phyloP scores from a whole-genome alignment of 225 moss, liverwort and hornwort genomes.

The Sphagnum contortum region DNA sequence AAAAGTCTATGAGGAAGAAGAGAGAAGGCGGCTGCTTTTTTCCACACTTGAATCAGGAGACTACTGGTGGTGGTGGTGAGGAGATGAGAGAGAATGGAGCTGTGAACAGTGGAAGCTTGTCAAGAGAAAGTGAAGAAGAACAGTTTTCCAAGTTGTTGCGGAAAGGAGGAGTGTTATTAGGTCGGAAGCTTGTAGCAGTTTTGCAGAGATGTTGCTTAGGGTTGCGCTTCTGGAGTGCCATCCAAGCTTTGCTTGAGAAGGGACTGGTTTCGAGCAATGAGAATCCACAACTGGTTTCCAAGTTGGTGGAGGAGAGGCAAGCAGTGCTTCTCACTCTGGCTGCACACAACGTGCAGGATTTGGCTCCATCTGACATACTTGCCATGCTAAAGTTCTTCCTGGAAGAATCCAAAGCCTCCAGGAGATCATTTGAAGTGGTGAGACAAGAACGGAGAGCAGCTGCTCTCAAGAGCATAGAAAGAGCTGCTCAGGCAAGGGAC shows the following conservation, averaged over 20 bases:
- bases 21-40: not conserved
- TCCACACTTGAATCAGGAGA: no score
- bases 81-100: slow-evolving; percentile 11
- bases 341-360: slow-evolving; percentile 41
- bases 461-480: slow-evolving; percentile 33
- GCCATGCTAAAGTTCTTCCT: slow-evolving; percentile 51
- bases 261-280: slow-evolving; percentile 34
- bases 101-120: no score
- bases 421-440: slow-evolving; percentile 32
- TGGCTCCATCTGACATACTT: slow-evolving; percentile 49
- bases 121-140: slow-evolving; percentile 11
- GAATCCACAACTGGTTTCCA: slow-evolving; percentile 35
- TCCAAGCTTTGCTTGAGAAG: slow-evolving; percentile 28
- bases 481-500: slow-evolving; percentile 9
- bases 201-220: slow-evolving; percentile 42
- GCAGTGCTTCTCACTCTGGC: slow-evolving; percentile 27
- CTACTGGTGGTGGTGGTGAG: not conserved
- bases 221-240: slow-evolving; percentile 42
- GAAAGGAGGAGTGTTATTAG: slow-evolving; percentile 16
- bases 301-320: slow-evolving; percentile 39
- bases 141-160: slow-evolving; percentile 15
- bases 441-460: slow-evolving; percentile 50
- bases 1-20: slow-evolving; percentile 1
- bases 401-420: slow-evolving; percentile 18
- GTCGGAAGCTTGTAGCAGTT: slow-evolving; percentile 33